Percentiles rank a stretch among this genome's conserved stretches.
phyloP scores from a whole-genome alignment of 495 filamentous ascomycete species.

The Recurvomyces mirabilis region DNA sequence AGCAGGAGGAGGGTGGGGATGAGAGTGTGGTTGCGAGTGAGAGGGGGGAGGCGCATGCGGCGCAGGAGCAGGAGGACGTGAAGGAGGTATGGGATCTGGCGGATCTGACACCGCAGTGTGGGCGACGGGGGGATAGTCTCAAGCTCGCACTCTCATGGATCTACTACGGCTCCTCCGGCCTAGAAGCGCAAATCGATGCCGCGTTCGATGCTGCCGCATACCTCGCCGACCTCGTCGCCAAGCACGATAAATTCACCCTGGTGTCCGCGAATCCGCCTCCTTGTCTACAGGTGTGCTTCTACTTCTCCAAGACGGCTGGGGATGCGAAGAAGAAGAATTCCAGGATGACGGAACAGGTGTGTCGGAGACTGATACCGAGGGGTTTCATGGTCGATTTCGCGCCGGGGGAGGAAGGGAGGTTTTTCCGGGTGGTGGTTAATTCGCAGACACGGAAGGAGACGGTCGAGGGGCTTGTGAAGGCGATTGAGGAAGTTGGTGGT shows the following conservation, averaged over 20 bases:
- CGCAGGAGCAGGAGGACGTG: constrained; percentile 42
- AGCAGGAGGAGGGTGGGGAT: constrained; percentile 3
- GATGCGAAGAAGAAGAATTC: constrained; percentile 51
- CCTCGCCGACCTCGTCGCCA: constrained; percentile 46
- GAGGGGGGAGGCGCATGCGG: background rate
- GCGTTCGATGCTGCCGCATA: constrained; percentile 58
- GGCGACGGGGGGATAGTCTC: constrained; percentile 69
- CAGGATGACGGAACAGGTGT: constrained; percentile 56
- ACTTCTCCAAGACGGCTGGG: constrained; percentile 51
- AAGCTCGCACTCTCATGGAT: constrained; percentile 82
- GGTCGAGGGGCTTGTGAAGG: constrained; percentile 63
- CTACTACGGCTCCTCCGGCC: constrained; percentile 64
- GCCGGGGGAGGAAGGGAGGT: constrained; percentile 63
- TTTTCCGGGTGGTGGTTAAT: constrained; percentile 86
- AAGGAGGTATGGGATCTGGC: constrained; percentile 78
- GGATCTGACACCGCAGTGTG: constrained; percentile 86
- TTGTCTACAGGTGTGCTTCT: constrained; percentile 92
- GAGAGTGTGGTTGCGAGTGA: constrained; percentile 1
- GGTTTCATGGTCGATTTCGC: constrained; percentile 96
- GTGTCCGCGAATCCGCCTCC: constrained; percentile 68
- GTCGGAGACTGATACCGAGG: constrained; percentile 48
- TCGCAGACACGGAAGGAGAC: constrained; percentile 58
- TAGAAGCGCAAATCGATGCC: constrained; percentile 44
- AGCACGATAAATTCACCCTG: constrained; percentile 51
- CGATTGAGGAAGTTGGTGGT: too few relatives aligned